Evolutionary conservation across 306 rosid genomes (phyloP), one percentile per base, ranked within the genome.

Genomic region (Psophocarpus tetragonolobus): DNA sequence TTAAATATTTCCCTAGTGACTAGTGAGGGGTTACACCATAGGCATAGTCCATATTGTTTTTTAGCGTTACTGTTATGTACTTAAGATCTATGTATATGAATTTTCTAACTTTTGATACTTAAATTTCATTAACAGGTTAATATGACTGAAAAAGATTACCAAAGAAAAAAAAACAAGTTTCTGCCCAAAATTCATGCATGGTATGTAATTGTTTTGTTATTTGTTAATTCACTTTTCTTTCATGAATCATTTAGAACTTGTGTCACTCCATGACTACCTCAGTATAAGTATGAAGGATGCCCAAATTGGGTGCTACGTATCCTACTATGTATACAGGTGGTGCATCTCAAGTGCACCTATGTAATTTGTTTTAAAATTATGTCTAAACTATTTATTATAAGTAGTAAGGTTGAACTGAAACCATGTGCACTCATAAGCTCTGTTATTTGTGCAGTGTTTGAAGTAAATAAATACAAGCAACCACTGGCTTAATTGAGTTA

Each of bases 121-220:
- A 13, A 75, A 63, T 82, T 79, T 73, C 79, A 71, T 85, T 33
- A 65, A 14, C 93, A 96, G 99, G 96, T 96, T 73, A 96, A 96
- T 82, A 92, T 96, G 99, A 96, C 90, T 24, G 99, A 96, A 92
- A 96, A 73, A 83, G 99, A 96, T 85, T 96, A 92, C 81, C 97
- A 91, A 84, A 91, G 99, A 80, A 96, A 92, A 82, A 96, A 96
- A 91, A 96, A 96, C 69, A 96, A 96, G 83, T 96, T 96, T 84
- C 87, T 96, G 78, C 96, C 99, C 15, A 96, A 96, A 85, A 96
- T 96, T 77, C 99, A 96, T 87, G 94, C 98, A 8, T 96, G 99
- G 99, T 96, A 88, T 75, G 84, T 44, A 15, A 18, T 77, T 50
- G 44, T 35, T 67, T 68, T 11, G 20, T 54, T 44, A 6, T 17